phyloP scores from a whole-genome alignment of 177 flowering plant species.

The Vitis hybrid region DNA sequence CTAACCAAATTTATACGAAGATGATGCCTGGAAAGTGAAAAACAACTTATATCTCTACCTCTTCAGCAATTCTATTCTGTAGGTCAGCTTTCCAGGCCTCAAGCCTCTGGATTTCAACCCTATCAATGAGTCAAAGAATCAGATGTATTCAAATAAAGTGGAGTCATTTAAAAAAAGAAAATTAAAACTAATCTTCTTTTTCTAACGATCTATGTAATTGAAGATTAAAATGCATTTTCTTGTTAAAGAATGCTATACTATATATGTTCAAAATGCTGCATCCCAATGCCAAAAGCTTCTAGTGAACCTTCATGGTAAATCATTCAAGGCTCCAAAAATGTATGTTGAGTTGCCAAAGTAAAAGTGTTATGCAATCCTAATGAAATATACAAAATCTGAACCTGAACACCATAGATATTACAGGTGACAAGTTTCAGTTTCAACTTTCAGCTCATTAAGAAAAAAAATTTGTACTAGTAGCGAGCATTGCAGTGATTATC shows the following conservation, averaged over 20 bases:
- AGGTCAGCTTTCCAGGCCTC: constrained; percentile 58
- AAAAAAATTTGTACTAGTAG: too few relatives aligned
- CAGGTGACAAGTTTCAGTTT: too few relatives aligned
- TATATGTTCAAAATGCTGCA: not conserved
- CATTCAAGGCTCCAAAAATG: too few relatives aligned
- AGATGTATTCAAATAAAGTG: not conserved
- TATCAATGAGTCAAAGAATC: constrained; percentile 16
- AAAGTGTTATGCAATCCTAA: too few relatives aligned
- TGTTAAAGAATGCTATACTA: not conserved
- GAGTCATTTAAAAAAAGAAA: not conserved
- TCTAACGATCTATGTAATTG: too few relatives aligned
- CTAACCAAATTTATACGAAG: not conserved
- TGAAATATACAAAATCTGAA: too few relatives aligned
- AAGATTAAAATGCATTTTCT: constrained; percentile 2
- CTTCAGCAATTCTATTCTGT: constrained; percentile 58
- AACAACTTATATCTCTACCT: constrained; percentile 43
- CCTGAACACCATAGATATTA: too few relatives aligned
- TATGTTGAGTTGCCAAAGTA: too few relatives aligned
- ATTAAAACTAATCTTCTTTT: not conserved
- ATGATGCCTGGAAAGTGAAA: constrained; percentile 5
- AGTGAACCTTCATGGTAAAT: not conserved
- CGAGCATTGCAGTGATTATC: too few relatives aligned
- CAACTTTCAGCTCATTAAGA: too few relatives aligned
- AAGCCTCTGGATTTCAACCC: constrained; percentile 71
- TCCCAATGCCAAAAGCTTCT: not conserved